A percentile compares a stretch with the other conserved stretches of the same genome.
phyloP scores from a whole-genome alignment of 1,284 basidiomycete species.

The Sutorius eximius region DNA sequence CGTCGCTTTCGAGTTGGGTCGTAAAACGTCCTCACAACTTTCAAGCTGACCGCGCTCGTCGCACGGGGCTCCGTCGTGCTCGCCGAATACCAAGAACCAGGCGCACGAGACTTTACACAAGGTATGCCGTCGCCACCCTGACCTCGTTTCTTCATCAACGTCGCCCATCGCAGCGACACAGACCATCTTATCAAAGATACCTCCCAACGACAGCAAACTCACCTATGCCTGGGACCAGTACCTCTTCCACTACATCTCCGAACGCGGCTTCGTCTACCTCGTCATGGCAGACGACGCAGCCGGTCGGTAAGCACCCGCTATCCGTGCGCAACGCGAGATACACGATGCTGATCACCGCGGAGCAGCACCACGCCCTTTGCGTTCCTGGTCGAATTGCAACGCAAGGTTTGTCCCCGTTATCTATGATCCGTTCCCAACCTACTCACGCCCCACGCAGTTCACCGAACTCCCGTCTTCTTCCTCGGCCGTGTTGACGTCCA shows the following conservation, averaged over 20 bases:
- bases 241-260: slow-evolving; percentile 93
- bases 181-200: slow-evolving; percentile 93
- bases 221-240: slow-evolving; percentile 97
- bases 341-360: background rate
- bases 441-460: slow-evolving; percentile 48
- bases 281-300: slow-evolving; percentile 93
- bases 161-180: slow-evolving; percentile 64
- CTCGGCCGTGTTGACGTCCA: slow-evolving; percentile 35
- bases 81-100: slow-evolving; percentile 74
- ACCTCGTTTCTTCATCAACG: slow-evolving; percentile 1
- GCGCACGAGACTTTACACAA: slow-evolving; percentile 82
- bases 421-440: background rate
- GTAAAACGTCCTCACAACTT: background rate
- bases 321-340: too few species aligned
- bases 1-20: background rate
- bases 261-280: slow-evolving; percentile 83
- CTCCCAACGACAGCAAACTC: slow-evolving; percentile 90
- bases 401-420: slow-evolving; percentile 47
- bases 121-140: slow-evolving; percentile 42
- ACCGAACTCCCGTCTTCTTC: slow-evolving; percentile 53
- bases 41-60: slow-evolving; percentile 82
- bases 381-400: slow-evolving; percentile 86
- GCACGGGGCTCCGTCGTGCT: slow-evolving; percentile 79
- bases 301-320: slow-evolving; percentile 58
- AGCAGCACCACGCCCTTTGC: slow-evolving; percentile 88